A percentile compares a stretch with the other conserved stretches of the same genome.
Conservation (phyloP, 2,329 filamentous ascomycete species). For the Cladobotryum protrusum region DNA sequence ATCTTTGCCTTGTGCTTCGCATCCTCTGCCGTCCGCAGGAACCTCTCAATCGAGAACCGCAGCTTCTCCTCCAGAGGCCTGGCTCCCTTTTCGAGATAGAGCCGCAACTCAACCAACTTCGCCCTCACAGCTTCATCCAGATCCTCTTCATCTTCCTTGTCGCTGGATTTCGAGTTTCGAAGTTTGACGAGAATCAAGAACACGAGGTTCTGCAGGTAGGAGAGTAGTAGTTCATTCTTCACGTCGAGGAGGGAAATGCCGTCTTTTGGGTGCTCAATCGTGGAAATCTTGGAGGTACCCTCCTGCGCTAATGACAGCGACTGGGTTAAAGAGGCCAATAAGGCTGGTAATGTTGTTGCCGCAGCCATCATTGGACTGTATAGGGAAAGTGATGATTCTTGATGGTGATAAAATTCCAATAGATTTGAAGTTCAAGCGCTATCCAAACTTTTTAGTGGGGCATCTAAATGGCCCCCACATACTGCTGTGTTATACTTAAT, state of each 20-base stretch:
- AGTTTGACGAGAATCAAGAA: constrained; percentile 81
- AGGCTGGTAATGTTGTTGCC: constrained; percentile 41
- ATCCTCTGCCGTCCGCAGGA: constrained; percentile 80
- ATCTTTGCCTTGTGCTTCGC: constrained; percentile 44
- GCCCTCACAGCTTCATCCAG: constrained; percentile 63
- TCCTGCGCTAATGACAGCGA: constrained; percentile 60
- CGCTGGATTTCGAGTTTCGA: constrained; percentile 42
- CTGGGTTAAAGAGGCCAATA: constrained; percentile 50
- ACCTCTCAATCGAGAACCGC: constrained; percentile 94
- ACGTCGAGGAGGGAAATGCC: constrained; percentile 92
- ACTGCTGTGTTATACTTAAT: too few species aligned
- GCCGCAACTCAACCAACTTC: constrained; percentile 83
- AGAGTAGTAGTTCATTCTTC: constrained; percentile 95
- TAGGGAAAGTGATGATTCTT: constrained; percentile 14
- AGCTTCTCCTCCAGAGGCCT: constrained; percentile 83
- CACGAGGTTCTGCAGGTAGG: constrained; percentile 90
- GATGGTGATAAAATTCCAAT: not conserved
- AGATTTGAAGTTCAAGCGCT: not conserved
- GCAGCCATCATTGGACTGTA: constrained; percentile 38
- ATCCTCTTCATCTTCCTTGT: constrained; percentile 28
- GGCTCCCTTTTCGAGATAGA: constrained; percentile 90
- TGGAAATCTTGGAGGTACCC: constrained; percentile 55
- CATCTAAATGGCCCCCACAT: not conserved
- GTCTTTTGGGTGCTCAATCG: constrained; percentile 67
- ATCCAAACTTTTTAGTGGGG: constrained; percentile 5